Evolutionary conservation across 768 basidiomycete genomes (phyloP).

Genomic region (Pulveroboletus sp.): DNA sequence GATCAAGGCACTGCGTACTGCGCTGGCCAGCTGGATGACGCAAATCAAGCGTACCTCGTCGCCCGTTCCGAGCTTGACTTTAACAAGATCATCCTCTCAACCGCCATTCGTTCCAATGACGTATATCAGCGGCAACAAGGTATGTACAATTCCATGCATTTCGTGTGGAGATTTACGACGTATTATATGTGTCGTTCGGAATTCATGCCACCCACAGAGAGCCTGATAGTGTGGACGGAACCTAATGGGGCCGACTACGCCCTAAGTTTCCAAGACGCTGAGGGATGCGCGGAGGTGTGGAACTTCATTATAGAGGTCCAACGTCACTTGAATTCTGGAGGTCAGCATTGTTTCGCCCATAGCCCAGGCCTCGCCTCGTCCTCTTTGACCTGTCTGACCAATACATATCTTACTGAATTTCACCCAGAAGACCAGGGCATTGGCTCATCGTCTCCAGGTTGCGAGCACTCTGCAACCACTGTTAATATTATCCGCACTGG

Average conservation of each 20-base stretch:
- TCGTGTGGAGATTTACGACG: neutral
- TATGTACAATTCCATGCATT: conserved; percentile 32
- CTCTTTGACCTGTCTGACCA: conserved; percentile 12
- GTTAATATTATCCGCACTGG: conserved; percentile 65
- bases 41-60: conserved; percentile 73
- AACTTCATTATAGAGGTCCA: conserved; percentile 93
- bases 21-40: conserved; percentile 79
- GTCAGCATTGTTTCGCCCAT: conserved; percentile 38
- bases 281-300: conserved; percentile 96
- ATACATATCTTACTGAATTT: conserved; percentile 12
- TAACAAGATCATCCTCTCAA: conserved; percentile 68
- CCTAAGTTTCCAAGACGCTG: conserved; percentile 92
- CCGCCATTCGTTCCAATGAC: conserved; percentile 76
- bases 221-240: conserved; percentile 98
- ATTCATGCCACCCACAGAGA: conserved; percentile 53
- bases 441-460: conserved; percentile 60
- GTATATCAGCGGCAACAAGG: conserved; percentile 87
- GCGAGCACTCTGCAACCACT: conserved; percentile 56
- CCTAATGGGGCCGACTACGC: conserved; percentile 93
- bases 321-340: conserved; percentile 65
- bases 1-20: conserved; percentile 98
- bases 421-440: conserved; percentile 42
- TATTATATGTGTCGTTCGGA: conserved; percentile 4
- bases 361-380: conserved; percentile 7
- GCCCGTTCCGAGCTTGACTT: conserved; percentile 77